Base-by-base conservation (phyloP, 148 eudicot species). In the Diospyros lotus region DNA sequence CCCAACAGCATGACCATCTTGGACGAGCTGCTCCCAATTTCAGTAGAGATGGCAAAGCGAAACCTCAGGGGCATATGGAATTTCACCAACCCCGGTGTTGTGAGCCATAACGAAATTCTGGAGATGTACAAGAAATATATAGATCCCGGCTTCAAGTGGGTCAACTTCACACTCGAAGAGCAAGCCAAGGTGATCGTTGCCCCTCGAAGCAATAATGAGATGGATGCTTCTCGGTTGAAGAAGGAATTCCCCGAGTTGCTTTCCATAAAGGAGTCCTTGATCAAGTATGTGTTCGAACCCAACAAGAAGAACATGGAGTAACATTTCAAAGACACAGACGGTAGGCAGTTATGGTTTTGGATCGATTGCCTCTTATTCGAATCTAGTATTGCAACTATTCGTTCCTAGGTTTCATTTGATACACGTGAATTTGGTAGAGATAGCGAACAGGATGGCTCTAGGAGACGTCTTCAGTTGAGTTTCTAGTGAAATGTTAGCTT, bases 131-230 rank as follows among this genome's bases (percentile, higher is more conserved):
- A 84, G 78, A 75, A 78, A 39, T 84, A 84, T 66, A 87, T 87
- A 4, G 82, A 84, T 39, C 80, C 84, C n/a, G 76, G 80, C 15
- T 87, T 82, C 51, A 80, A 76, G 66, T 87, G 83, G 82, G 74
- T 69, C 17, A 87, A 87, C 75, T 87, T 87, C 82, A 83, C 87
- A 1, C 63, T 87, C 58, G 90, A 87, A 77, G 90, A 87, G 77
- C 88, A 87, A 79, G 90, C 90, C 6, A 84, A 84, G 84, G 90
- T 87, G 74, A 87, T 87, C 3, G 82, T 87, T 65, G 90, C 90
- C 1, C 79, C 84, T 12, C 75, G 90, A 61, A 87, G 90, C 75
- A 87, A 87, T 62, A 87, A 87, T 58, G 90, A 84, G 71, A 76
- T 87, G 88, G 90, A 87, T 52, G 87, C 82, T 1, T 80, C 90